Percentiles rank a stretch among this genome's conserved stretches.
These are phyloP conservation scores for Coemansia sp. DNA, from an alignment of 192 early-diverging fungal genomes.

Conservation along the genomic window DNA sequence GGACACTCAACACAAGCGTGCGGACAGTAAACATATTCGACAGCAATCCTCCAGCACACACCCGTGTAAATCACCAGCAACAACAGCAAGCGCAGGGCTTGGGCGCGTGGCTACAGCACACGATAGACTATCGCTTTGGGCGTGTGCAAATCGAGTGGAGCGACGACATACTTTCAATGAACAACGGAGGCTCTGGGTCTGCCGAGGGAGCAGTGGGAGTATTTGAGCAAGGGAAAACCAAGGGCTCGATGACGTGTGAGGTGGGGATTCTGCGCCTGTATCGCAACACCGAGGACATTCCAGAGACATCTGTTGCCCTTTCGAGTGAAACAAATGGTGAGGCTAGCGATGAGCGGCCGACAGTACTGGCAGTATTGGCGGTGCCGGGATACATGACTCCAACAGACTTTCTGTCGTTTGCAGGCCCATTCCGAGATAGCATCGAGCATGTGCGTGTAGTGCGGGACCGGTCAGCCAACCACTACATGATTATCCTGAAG, in stretches of 20 bases:
- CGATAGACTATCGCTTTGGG: conserved; percentile 32
- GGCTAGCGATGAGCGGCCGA: conserved; percentile 9
- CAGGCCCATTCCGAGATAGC: conserved; percentile 65
- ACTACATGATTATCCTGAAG: conserved; percentile 86
- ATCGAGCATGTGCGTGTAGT: conserved; percentile 80
- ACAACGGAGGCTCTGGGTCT: background rate
- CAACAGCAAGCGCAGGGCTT: conserved; percentile 11
- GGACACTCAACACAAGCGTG: background rate
- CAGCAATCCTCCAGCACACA: background rate
- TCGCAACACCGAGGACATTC: conserved; percentile 10
- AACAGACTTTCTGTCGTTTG: conserved; percentile 86
- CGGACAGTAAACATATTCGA: background rate
- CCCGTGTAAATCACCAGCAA: background rate
- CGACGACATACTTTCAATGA: background rate
- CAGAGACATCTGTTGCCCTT: background rate
- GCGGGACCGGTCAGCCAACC: conserved; percentile 80
- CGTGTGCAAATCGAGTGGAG: conserved; percentile 44
- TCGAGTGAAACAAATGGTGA: background rate
- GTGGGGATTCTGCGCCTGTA: conserved; percentile 32
- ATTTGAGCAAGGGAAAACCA: conserved; percentile 6
- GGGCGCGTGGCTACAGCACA: background rate
- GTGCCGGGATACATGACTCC: conserved; percentile 90
- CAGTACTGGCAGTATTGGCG: conserved; percentile 73
- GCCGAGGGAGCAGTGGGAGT: conserved; percentile 11
- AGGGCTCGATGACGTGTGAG: conserved; percentile 16